These are phyloP conservation scores for Posidonia oceanica DNA, from an alignment of 116 monocot genomes.

Conservation along the genomic window DNA sequence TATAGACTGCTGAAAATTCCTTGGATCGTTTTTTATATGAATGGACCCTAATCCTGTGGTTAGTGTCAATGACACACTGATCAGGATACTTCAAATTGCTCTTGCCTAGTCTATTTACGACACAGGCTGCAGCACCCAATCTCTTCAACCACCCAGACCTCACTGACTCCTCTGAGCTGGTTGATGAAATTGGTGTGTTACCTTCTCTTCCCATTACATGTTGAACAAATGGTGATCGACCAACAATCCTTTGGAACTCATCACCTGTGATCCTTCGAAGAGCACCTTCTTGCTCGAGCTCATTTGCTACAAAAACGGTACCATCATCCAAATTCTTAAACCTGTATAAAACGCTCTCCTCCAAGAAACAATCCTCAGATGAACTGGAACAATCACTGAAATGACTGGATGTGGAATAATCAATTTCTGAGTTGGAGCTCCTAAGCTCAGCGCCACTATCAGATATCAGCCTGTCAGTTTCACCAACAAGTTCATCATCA, in stretches of 20 bases:
- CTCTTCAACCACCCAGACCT: conserved; percentile 49
- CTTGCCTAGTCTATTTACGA: conserved; percentile 20
- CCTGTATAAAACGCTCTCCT: no score
- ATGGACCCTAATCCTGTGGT: conserved; percentile 47
- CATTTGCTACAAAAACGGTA: conserved; percentile 19
- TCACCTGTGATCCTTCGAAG: no score
- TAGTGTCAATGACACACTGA: background rate
- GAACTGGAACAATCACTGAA: conserved; percentile 21
- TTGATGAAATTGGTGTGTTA: no score
- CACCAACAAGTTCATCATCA: no score
- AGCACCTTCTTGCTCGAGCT: conserved; percentile 21
- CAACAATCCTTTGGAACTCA: conserved; percentile 18
- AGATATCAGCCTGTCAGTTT: conserved; percentile 19
- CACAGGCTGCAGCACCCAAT: conserved; percentile 39
- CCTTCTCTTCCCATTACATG: conserved; percentile 12
- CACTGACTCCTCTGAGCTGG: no score
- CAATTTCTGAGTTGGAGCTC: conserved; percentile 16
- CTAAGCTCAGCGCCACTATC: conserved; percentile 19
- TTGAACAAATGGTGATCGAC: no score
- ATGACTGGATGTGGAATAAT: conserved; percentile 17
- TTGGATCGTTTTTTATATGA: conserved; percentile 39
- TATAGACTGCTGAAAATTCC: conserved; percentile 74
- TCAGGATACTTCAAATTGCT: no score
- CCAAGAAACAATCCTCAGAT: no score
- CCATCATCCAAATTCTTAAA: conserved; percentile 33